Base-by-base conservation (phyloP, 1,284 basidiomycete genomes). In the Cystobasidium pallidum region DNA sequence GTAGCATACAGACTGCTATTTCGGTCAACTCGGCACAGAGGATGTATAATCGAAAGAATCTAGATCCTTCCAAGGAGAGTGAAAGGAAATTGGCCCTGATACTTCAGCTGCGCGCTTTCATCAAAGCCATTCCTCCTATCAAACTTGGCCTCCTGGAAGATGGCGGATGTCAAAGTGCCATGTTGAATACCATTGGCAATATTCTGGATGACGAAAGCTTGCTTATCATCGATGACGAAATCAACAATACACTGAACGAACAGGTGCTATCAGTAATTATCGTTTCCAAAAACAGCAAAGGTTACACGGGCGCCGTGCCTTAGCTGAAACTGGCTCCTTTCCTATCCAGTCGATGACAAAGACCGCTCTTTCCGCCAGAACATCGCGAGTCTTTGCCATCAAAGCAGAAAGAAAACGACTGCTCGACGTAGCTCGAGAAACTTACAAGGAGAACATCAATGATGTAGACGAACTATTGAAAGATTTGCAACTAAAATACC, bases 371-470 rank as follows among this genome's bases (percentile, higher is more conserved):
- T 66, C 41, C 15, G 68, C 67, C 10, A 55, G 74, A 4, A 77
- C 65, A 43, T 66, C 75, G n/a, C 55, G 75, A 34, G 62, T 78
- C 39, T 78, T 75, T 49, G 78, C 77, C 34, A 76, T 78, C 68
- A 75, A 76, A 59, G 74, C 77, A 10, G 74, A 74, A 39, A 59
- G 62, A 43, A 77, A 76, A 41, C 86, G 87, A 24, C 84, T 95
- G 11, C 87, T 98, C 13, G 94, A 97, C 75, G 91, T 97, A 2
- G 94, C 94, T 0, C 86, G 94, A 8, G 90, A 92, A 78, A 94
- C 94, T 0, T 82, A 90, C 82, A 91, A 89, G 77, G 94, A 96
- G 79, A 94, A 94, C 75, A 84, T 93, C 19, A 86, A 87, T 2
- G 93, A 96, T 77, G 92, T 94, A 59, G 87, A 88, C 74, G 84